Percentiles rank a stretch among this genome's conserved stretches.
phyloP scores from a whole-genome alignment of 208 protist species.

The Leishmania tropica region DNA sequence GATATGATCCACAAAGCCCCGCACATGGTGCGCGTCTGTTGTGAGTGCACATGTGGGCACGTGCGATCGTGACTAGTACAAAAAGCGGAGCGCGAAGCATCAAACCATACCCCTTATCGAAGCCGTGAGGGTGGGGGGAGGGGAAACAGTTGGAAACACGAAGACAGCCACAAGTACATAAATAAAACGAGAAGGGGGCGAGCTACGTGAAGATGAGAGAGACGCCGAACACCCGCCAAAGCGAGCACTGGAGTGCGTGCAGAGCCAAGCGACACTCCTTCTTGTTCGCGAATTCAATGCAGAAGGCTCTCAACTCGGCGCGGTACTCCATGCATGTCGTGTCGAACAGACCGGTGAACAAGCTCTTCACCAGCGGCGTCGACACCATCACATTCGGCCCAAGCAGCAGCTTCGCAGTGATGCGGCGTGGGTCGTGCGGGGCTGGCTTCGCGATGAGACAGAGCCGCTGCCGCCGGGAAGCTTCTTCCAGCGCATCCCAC shows the following conservation, averaged over 20 bases:
- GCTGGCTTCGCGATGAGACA: constrained; percentile 31
- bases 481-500: constrained; percentile 9
- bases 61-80: neutral
- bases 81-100: neutral
- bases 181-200: neutral
- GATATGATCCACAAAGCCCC: neutral
- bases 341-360: constrained; percentile 71
- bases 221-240: constrained; percentile 57
- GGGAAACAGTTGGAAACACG: neutral
- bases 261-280: constrained; percentile 47
- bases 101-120: neutral
- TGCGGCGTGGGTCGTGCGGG: constrained; percentile 34
- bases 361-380: constrained; percentile 56
- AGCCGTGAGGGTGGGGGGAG: neutral
- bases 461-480: neutral
- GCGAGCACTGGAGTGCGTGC: constrained; percentile 66
- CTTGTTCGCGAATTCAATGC: constrained; percentile 43
- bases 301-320: constrained; percentile 32
- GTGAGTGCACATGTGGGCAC: neutral
- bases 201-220: constrained; percentile 25
- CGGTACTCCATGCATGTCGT: constrained; percentile 44
- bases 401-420: constrained; percentile 41
- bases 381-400: constrained; percentile 63
- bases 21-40: neutral
- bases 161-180: neutral